Percentiles rank a stretch among this genome's conserved stretches.
Evolutionary conservation across 805 yeast species (phyloP).

Genomic region (Babjeviella inositovora): DNA sequence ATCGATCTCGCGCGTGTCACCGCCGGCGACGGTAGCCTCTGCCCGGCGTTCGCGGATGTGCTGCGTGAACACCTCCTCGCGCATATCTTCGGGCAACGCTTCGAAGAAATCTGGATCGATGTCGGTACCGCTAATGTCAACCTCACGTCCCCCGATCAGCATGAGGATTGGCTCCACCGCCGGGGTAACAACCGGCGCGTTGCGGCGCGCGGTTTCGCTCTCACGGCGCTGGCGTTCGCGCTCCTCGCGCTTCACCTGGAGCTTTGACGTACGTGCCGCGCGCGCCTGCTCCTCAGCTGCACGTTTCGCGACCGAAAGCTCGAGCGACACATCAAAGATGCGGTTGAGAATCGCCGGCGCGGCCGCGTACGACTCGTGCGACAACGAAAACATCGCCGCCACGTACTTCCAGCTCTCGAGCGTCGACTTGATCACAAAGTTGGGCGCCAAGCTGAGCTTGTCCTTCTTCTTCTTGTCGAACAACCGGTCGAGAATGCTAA

Average conservation of each 20-base stretch:
- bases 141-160: slow-evolving; percentile 57
- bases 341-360: slow-evolving; percentile 25
- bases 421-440: too few relatives aligned
- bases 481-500: too few relatives aligned
- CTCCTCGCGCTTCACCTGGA: slow-evolving; percentile 1
- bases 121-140: slow-evolving; percentile 79
- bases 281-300: slow-evolving; percentile 1
- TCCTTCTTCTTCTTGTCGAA: too few relatives aligned
- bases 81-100: slow-evolving; percentile 84
- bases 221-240: not conserved
- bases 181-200: slow-evolving; percentile 7
- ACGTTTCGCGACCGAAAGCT: too few relatives aligned
- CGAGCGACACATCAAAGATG: slow-evolving; percentile 31
- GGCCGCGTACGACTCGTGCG: too few relatives aligned
- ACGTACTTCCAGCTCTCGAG: too few relatives aligned
- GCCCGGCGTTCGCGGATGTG: slow-evolving; percentile 66
- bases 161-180: slow-evolving; percentile 61
- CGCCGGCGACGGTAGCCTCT: slow-evolving; percentile 21
- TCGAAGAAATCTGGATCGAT: slow-evolving; percentile 84
- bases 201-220: not conserved
- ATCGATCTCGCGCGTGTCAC: slow-evolving; percentile 48
- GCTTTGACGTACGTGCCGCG: not conserved
- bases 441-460: too few relatives aligned
- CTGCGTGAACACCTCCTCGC: slow-evolving; percentile 82
- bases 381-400: too few relatives aligned